These are phyloP conservation scores for Jackrogersella multiformis DNA, from an alignment of 495 filamentous ascomycete species.

Conservation along the genomic window DNA sequence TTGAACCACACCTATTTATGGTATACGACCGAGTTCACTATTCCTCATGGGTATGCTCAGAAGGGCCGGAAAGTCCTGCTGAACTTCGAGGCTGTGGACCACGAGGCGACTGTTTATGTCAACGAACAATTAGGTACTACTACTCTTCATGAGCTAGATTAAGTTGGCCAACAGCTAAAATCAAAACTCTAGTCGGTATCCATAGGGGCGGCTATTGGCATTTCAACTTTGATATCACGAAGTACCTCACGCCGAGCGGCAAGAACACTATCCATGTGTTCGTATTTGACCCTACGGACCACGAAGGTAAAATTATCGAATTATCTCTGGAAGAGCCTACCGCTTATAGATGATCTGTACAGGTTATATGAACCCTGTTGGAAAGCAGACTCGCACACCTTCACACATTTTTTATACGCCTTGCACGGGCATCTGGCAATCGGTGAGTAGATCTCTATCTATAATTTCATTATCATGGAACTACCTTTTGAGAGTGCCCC, in stretches of 20 bases:
- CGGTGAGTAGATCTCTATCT: constrained; percentile 43
- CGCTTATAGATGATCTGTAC: not conserved
- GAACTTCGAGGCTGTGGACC: constrained; percentile 76
- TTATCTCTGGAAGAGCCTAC: not conserved
- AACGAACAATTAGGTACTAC: constrained; percentile 50
- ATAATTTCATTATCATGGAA: not conserved
- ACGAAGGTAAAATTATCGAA: constrained; percentile 40
- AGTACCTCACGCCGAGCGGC: constrained; percentile 51
- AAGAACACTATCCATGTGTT: constrained; percentile 69
- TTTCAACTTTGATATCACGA: constrained; percentile 68
- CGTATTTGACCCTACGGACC: constrained; percentile 72
- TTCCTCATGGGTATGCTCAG: constrained; percentile 58
- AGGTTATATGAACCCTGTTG: constrained; percentile 65
- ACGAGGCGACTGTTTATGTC: constrained; percentile 71
- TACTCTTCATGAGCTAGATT: too few relatives aligned
- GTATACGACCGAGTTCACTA: constrained; percentile 66
- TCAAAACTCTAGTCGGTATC: constrained; percentile 56
- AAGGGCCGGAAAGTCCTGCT: constrained; percentile 56
- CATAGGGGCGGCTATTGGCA: constrained; percentile 70
- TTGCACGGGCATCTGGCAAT: constrained; percentile 76
- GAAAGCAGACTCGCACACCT: constrained; percentile 67
- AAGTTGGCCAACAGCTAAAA: too few relatives aligned
- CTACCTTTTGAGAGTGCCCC: not conserved
- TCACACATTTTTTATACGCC: constrained; percentile 76
- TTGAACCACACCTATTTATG: constrained; percentile 62